Evolutionary conservation across 805 yeast genomes (phyloP).

Genomic region (Saturnispora dispora): DNA sequence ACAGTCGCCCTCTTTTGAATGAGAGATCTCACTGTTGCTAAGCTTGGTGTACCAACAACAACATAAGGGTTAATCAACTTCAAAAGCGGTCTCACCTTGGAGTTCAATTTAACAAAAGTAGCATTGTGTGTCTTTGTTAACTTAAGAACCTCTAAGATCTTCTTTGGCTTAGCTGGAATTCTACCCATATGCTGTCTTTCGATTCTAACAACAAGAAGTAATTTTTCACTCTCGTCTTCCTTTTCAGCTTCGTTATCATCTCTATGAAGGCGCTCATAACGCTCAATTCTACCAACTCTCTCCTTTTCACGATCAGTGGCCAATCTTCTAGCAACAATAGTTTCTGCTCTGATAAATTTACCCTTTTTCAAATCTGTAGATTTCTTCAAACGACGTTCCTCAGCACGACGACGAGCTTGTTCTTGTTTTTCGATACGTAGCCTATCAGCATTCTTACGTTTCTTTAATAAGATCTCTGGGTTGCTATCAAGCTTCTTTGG

Average conservation of each 20-base stretch:
- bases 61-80: constrained; percentile 65
- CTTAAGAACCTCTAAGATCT: constrained; percentile 53
- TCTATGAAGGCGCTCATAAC: constrained; percentile 34
- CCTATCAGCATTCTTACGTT: constrained; percentile 72
- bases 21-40: constrained; percentile 59
- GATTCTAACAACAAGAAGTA: constrained; percentile 60
- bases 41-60: constrained; percentile 66
- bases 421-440: constrained; percentile 67
- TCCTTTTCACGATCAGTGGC: constrained; percentile 60
- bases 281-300: constrained; percentile 55
- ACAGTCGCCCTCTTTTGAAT: constrained; percentile 71
- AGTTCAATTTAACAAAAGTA: constrained; percentile 58
- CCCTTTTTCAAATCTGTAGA: constrained; percentile 32
- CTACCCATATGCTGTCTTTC: constrained; percentile 55
- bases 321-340: constrained; percentile 55
- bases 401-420: constrained; percentile 43
- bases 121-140: constrained; percentile 54
- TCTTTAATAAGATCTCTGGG: constrained; percentile 69
- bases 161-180: constrained; percentile 55
- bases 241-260: constrained; percentile 23
- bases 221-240: constrained; percentile 25
- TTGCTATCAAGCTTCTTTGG: constrained; percentile 47
- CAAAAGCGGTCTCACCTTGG: constrained; percentile 51
- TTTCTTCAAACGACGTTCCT: constrained; percentile 36
- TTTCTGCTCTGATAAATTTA: constrained; percentile 66